Evolutionary conservation across 495 filamentous ascomycete genomes (phyloP), one percentile per base, ranked within the genome.

Genomic region (Aspergillus egyptiacus): DNA sequence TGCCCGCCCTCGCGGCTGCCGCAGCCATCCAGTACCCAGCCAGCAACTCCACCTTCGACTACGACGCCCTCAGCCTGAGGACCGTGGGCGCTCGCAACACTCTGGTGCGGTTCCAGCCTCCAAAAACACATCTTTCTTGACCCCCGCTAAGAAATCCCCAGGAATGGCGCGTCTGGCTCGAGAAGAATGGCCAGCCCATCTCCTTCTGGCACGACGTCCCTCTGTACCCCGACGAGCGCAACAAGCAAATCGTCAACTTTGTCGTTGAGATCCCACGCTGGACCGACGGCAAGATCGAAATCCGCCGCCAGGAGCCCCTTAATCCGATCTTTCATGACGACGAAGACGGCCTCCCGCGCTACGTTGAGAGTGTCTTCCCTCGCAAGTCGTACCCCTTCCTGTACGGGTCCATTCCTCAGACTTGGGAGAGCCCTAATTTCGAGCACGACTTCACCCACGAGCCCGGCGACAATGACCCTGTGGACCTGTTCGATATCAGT

Each of bases 151-250:
- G 13, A 28, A 6, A 18, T 4, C 24, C n/a, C 23, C 25, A 43
- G 40, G 40, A 43, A 5, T 43, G 40, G 40, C 40, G 40, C 27
- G 10, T 43, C 27, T 43, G 40, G 40, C 40, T 43, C 17, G 40
- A 43, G 24, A 14, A 22, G 18, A 27, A 43, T 27, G 18, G 18
- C 15, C 15, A 31, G 1, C 40, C 40, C 15, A 43, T 43, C 40
- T 43, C 40, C 27, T 43, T 43, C 40, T 43, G 40, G 40, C 40
- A 43, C 40, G 40, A 43, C 27, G 25, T 43, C 25, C 40, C 40
- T 9, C 40, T 43, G 25, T 32, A 43, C 40, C 40, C 40, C 1
- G 8, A 42, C 24, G 14, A 23, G 3, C 7, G 4, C 6, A 32
- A 22, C 40, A 43, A 32, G 17, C 40, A 31, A 19, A 43, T 43